Conservation (phyloP, 495 filamentous ascomycete species). For the Neurospora sublineolata region DNA sequence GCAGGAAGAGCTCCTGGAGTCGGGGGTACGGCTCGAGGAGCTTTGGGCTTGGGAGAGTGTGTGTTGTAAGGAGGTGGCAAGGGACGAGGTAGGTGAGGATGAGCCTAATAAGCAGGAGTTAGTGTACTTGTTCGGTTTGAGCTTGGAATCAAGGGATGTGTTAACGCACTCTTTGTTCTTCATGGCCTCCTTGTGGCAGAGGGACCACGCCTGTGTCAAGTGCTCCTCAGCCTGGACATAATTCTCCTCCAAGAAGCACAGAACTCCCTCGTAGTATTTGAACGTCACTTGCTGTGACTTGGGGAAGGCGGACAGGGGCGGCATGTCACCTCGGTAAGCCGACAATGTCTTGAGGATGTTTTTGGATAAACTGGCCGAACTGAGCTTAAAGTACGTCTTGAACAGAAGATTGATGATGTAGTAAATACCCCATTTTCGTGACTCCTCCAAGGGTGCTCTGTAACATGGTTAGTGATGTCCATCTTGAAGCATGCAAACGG, state of each 20-base stretch:
- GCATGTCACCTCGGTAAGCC: slow-evolving; percentile 69
- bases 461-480: slow-evolving; percentile 3
- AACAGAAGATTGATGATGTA: slow-evolving; percentile 85
- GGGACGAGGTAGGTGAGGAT: slow-evolving; percentile 96
- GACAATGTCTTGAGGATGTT: slow-evolving; percentile 74
- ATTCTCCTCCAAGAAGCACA: slow-evolving; percentile 84
- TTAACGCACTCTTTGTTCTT: slow-evolving; percentile 66
- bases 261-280: slow-evolving; percentile 85
- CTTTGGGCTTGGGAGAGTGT: slow-evolving; percentile 60
- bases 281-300: slow-evolving; percentile 90
- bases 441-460: slow-evolving; percentile 76
- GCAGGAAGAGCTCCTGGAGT: slow-evolving; percentile 67
- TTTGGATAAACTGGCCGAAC: slow-evolving; percentile 76
- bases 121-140: background rate
- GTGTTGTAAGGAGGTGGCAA: slow-evolving; percentile 76
- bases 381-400: slow-evolving; percentile 96
- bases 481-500: background rate
- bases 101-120: slow-evolving; percentile 37
- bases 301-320: slow-evolving; percentile 60
- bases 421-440: slow-evolving; percentile 94
- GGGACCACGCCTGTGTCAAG: slow-evolving; percentile 62
- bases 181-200: slow-evolving; percentile 58
- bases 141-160: background rate
- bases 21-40: slow-evolving; percentile 66
- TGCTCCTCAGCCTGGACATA: slow-evolving; percentile 75